These are phyloP conservation scores for Diaporthe helianthi DNA, from an alignment of 2,329 filamentous ascomycete species.

Conservation along the genomic window DNA sequence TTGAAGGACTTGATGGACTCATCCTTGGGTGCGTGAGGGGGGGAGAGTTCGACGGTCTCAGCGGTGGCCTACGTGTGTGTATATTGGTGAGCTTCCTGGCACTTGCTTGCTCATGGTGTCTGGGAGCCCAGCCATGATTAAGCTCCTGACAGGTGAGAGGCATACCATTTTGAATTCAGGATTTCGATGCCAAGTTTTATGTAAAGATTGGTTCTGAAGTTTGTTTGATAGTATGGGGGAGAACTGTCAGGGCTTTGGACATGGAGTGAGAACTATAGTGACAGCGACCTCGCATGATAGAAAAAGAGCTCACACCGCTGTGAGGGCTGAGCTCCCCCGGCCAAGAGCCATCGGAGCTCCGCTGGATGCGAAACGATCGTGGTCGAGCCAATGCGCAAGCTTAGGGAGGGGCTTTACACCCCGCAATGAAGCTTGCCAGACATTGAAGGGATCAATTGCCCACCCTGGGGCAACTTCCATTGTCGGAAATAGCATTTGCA, in stretches of 20 bases:
- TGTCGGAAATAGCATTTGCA: constrained; percentile 6
- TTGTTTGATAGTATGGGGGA: background rate
- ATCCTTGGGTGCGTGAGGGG: constrained; percentile 55
- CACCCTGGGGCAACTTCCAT: no score
- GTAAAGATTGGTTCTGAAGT: background rate
- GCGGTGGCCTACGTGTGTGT: constrained; percentile 51
- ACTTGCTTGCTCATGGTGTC: background rate
- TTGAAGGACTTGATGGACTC: constrained; percentile 59
- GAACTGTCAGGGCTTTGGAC: background rate
- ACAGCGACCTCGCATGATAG: background rate
- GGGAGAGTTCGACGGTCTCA: constrained; percentile 59
- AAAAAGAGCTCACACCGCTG: constrained; percentile 28
- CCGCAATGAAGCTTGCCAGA: background rate
- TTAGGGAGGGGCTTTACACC: constrained; percentile 10
- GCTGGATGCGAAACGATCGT: constrained; percentile 28
- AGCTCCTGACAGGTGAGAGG: background rate
- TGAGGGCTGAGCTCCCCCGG: constrained; percentile 27
- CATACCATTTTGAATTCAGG: constrained; percentile 27
- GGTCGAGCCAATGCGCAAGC: constrained; percentile 16
- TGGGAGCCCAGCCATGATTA: background rate
- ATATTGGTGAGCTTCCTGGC: constrained; percentile 12
- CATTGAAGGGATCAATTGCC: constrained; percentile 22
- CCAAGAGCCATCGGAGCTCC: constrained; percentile 28
- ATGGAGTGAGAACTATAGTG: background rate
- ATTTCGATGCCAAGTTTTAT: background rate